Evolutionary conservation across 345 rosid species (phyloP).

Genomic region (Rhizophora apiculata): DNA sequence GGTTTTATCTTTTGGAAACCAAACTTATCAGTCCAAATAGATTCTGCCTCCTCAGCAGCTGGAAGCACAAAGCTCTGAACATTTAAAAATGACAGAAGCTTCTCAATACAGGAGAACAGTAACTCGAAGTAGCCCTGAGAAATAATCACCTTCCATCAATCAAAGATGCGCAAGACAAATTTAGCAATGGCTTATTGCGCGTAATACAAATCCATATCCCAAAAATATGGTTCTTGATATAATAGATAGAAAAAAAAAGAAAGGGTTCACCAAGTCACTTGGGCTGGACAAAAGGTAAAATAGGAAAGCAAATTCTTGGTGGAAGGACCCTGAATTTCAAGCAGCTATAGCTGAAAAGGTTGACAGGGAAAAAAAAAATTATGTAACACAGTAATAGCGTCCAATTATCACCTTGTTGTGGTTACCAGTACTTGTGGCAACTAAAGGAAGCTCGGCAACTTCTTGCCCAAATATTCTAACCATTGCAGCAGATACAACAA

Average conservation of each 20-base stretch:
- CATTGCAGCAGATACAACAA: slow-evolving; percentile 73
- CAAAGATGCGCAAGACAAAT: not conserved
- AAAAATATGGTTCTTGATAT: too few relatives aligned
- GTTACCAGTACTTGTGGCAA: slow-evolving; percentile 63
- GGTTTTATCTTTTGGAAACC: slow-evolving; percentile 59
- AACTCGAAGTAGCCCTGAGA: slow-evolving; percentile 81
- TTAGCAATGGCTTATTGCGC: not conserved
- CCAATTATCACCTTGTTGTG: slow-evolving; percentile 61
- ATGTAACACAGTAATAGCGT: not conserved
- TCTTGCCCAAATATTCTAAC: slow-evolving; percentile 75
- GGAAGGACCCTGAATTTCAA: too few relatives aligned
- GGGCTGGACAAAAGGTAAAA: too few relatives aligned
- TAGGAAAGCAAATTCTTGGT: too few relatives aligned
- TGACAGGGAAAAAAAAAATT: not conserved
- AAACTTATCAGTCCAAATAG: slow-evolving; percentile 81
- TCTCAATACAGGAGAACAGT: slow-evolving; percentile 68
- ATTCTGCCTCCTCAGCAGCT: slow-evolving; percentile 78
- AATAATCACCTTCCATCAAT: not conserved
- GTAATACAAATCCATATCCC: not conserved
- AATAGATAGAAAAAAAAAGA: too few relatives aligned
- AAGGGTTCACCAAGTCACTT: too few relatives aligned
- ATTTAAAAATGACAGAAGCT: slow-evolving; percentile 55
- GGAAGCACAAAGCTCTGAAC: slow-evolving; percentile 79
- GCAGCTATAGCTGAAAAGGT: not conserved
- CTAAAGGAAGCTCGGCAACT: slow-evolving; percentile 88